Conservation (phyloP, 2,329 filamentous ascomycete genomes). For the Colletotrichum chlorophyti region DNA sequence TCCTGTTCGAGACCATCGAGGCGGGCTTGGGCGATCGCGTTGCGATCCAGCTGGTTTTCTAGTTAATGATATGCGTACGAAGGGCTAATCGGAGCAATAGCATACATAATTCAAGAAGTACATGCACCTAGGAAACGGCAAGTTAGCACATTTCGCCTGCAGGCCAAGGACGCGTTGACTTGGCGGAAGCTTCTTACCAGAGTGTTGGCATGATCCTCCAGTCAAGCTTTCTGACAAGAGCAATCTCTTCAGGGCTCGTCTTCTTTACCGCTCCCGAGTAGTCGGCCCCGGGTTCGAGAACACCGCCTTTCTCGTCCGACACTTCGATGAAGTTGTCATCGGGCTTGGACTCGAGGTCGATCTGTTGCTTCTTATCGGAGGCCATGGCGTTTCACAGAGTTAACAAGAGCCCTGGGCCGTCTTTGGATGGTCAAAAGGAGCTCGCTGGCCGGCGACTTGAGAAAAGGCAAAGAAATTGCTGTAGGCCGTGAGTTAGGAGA, state of each 20-base stretch:
- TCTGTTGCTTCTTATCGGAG: conserved; percentile 3
- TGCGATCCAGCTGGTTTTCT: conserved; percentile 49
- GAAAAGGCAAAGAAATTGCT: neutral
- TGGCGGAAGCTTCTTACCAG: conserved; percentile 31
- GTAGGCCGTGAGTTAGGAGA: neutral
- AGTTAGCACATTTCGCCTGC: neutral
- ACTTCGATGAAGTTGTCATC: conserved; percentile 34
- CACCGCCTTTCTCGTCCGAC: conserved; percentile 33
- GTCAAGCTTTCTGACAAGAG: conserved; percentile 45
- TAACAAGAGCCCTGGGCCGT: neutral
- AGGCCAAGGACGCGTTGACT: too few species aligned
- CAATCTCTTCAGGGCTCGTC: conserved; percentile 40
- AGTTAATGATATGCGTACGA: too few species aligned
- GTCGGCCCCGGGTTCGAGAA: conserved; percentile 34
- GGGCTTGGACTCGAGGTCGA: conserved; percentile 34
- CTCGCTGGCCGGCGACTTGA: neutral
- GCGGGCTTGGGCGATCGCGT: conserved; percentile 63
- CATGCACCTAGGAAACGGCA: conserved; percentile 33
- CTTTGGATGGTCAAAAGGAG: too few species aligned
- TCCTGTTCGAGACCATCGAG: conserved; percentile 61
- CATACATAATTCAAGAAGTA: conserved; percentile 47
- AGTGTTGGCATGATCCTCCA: conserved; percentile 47
- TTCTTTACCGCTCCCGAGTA: conserved; percentile 44
- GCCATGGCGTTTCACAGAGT: neutral
- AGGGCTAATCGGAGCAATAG: too few species aligned